Evolutionary conservation across 345 rosid genomes (phyloP).

Genomic region (Aurinia saxatilis): DNA sequence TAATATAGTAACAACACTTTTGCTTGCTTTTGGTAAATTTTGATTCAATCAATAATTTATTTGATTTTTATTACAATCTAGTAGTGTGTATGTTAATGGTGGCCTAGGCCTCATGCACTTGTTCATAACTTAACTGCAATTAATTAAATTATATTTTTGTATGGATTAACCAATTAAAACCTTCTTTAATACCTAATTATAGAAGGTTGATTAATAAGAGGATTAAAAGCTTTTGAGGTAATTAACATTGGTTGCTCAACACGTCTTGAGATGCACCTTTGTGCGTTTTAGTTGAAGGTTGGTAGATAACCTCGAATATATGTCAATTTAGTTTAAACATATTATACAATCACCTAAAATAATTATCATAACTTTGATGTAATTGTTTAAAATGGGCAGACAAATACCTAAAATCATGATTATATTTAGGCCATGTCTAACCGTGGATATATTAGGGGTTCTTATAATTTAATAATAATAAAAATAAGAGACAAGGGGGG

Average conservation of each 20-base stretch:
- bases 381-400: background rate
- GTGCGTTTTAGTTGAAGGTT: conserved; percentile 16
- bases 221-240: background rate
- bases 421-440: too few species aligned
- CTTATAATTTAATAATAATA: too few species aligned
- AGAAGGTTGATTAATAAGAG: background rate
- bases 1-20: background rate
- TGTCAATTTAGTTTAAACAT: background rate
- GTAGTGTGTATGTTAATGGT: background rate
- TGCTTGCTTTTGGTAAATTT: background rate
- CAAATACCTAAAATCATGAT: background rate
- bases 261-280: conserved; percentile 6
- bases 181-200: conserved; percentile 5
- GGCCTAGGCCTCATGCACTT: background rate
- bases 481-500: too few species aligned
- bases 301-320: background rate
- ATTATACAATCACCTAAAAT: background rate
- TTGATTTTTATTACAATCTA: background rate
- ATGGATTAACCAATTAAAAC: background rate
- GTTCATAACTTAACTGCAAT: background rate
- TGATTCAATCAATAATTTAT: background rate
- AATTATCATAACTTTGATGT: background rate
- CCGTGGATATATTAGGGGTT: too few species aligned
- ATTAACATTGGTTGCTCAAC: conserved; percentile 1
- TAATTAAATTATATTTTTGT: background rate